Percentiles rank a stretch among this genome's conserved stretches.
These are phyloP conservation scores for Turnera subulata DNA, from an alignment of 345 rosid genomes.

Conservation along the genomic window DNA sequence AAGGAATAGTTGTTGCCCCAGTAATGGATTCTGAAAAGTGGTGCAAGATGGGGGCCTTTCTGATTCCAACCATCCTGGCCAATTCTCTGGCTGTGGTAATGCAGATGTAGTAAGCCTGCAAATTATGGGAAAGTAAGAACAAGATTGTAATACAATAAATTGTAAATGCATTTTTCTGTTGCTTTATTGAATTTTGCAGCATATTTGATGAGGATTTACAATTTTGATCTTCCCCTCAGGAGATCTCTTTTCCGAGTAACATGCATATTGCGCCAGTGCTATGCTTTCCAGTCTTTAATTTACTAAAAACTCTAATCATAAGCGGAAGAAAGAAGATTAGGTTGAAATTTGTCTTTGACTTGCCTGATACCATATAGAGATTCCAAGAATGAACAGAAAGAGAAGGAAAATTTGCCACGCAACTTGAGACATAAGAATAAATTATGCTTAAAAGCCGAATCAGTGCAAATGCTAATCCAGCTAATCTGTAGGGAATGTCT, in stretches of 20 bases:
- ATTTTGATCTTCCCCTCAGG: too few species aligned
- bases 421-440: slow-evolving; percentile 52
- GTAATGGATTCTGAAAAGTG: too few species aligned
- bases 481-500: slow-evolving; percentile 71
- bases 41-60: too few species aligned
- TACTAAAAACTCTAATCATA: background rate
- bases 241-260: too few species aligned
- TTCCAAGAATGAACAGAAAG: slow-evolving; percentile 48
- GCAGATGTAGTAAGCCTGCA: too few species aligned
- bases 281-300: background rate
- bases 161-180: too few species aligned
- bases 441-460: slow-evolving; percentile 65
- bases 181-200: too few species aligned
- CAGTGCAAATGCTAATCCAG: slow-evolving; percentile 70
- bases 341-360: slow-evolving; percentile 7
- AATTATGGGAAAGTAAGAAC: too few species aligned
- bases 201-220: background rate
- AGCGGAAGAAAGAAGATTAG: background rate
- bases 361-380: slow-evolving; percentile 66
- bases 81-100: too few species aligned
- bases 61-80: too few species aligned
- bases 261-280: background rate
- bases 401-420: slow-evolving; percentile 62
- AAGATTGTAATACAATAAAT: too few species aligned
- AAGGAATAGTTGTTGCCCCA: too few species aligned